Percentiles rank a stretch among this genome's conserved stretches.
phyloP scores from a whole-genome alignment of 345 rosid genomes.

The Lepidium africanum region DNA sequence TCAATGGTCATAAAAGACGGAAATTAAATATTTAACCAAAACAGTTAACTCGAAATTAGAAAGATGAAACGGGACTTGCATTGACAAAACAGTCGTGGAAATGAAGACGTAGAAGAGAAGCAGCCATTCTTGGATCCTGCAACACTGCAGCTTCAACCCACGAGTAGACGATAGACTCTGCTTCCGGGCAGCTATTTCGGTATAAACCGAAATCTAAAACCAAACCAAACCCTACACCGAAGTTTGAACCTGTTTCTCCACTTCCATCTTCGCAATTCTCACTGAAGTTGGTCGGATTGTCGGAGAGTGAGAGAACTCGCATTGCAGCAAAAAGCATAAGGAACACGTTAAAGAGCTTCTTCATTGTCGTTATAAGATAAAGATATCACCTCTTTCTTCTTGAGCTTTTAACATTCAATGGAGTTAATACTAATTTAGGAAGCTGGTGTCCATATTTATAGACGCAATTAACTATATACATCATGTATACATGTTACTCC shows the following conservation, averaged over 20 bases:
- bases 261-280: constrained; percentile 39
- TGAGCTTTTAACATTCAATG: constrained; percentile 5
- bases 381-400: background rate
- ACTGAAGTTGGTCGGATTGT: constrained; percentile 23
- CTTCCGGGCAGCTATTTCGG: constrained; percentile 55
- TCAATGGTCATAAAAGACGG: background rate
- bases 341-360: constrained; percentile 11
- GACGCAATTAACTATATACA: background rate
- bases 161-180: constrained; percentile 51
- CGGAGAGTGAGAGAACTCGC: constrained; percentile 20
- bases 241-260: constrained; percentile 31
- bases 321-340: background rate
- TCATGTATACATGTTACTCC: background rate
- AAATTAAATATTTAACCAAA: background rate
- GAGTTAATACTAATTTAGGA: constrained; percentile 15
- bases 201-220: constrained; percentile 43
- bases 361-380: constrained; percentile 13
- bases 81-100: constrained; percentile 82
- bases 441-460: constrained; percentile 26
- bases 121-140: constrained; percentile 68
- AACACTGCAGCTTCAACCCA: constrained; percentile 52
- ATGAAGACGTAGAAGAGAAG: constrained; percentile 72
- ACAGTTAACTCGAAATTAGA: background rate
- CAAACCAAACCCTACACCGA: constrained; percentile 30
- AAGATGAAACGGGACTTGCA: constrained; percentile 30